Conservation (phyloP, 2,329 filamentous ascomycete species). For the Colletotrichum chlorophyti region DNA sequence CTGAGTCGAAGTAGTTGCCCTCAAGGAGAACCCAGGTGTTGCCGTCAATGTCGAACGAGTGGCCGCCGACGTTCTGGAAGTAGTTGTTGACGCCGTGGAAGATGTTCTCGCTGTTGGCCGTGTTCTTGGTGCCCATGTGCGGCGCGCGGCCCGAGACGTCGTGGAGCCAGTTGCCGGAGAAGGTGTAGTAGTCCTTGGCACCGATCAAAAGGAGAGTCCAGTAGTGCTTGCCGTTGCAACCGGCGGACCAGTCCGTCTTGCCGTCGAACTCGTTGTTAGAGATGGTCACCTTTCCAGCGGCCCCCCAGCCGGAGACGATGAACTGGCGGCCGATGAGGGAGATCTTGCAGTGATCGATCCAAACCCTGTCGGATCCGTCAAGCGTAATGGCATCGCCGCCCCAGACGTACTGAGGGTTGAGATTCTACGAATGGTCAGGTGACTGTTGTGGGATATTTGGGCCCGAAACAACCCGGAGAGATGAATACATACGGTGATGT, state of each 20-base stretch:
- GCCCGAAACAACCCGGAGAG: not conserved
- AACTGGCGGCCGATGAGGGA: slow-evolving; percentile 49
- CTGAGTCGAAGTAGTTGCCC: slow-evolving; percentile 45
- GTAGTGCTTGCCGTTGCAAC: slow-evolving; percentile 40
- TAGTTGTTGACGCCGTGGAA: slow-evolving; percentile 39
- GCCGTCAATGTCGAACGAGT: slow-evolving; percentile 59
- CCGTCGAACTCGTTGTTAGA: slow-evolving; percentile 49
- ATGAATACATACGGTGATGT: slow-evolving; percentile 40
- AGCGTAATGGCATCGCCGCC: slow-evolving; percentile 46
- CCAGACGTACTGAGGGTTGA: slow-evolving; percentile 45
- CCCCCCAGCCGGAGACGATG: slow-evolving; percentile 43
- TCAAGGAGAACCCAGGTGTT: slow-evolving; percentile 35
- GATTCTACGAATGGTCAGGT: slow-evolving; percentile 26
- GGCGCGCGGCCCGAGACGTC: slow-evolving; percentile 36
- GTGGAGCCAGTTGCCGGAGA: slow-evolving; percentile 37
- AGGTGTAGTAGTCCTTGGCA: slow-evolving; percentile 33
- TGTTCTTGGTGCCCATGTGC: slow-evolving; percentile 31
- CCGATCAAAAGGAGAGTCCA: slow-evolving; percentile 40
- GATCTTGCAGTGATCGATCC: slow-evolving; percentile 46
- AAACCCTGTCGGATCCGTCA: slow-evolving; percentile 35
- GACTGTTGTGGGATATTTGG: not conserved
- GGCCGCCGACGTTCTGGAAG: slow-evolving; percentile 40
- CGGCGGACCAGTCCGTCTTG: slow-evolving; percentile 36
- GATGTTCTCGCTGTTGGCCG: slow-evolving; percentile 13
- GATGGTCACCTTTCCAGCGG: slow-evolving; percentile 40